Conservation (phyloP, 2,329 filamentous ascomycete species). For the Apiospora pterosperma region DNA sequence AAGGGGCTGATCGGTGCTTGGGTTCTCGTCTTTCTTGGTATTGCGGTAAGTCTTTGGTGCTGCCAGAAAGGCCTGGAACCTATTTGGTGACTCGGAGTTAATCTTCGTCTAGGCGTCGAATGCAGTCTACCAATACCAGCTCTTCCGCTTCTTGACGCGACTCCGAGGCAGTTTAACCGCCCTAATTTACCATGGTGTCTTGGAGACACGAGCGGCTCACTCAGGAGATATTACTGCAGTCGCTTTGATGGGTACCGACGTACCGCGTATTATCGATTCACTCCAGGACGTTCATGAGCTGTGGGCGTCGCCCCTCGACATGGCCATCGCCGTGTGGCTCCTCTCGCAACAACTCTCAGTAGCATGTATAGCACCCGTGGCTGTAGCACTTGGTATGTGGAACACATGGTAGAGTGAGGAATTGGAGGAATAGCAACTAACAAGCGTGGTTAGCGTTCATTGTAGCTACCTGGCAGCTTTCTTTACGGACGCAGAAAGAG, state of each 20-base stretch:
- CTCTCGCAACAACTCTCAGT: constrained; percentile 9
- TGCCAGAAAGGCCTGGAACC: too few species aligned
- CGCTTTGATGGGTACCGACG: constrained; percentile 8
- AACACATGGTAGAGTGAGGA: background rate
- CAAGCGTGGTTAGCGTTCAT: constrained; percentile 8
- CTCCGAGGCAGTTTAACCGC: constrained; percentile 1
- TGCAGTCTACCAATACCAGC: background rate
- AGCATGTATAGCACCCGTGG: constrained; percentile 7
- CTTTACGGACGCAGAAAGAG: background rate
- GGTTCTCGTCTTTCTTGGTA: constrained; percentile 1
- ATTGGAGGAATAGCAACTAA: constrained; percentile 6
- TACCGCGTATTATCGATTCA: constrained; percentile 2
- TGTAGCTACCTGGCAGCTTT: background rate
- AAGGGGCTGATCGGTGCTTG: constrained; percentile 7
- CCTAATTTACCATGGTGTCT: constrained; percentile 7
- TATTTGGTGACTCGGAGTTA: background rate
- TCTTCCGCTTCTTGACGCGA: constrained; percentile 7
- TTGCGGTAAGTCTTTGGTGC: constrained; percentile 1
- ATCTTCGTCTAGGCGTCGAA: background rate
- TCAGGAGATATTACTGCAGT: constrained; percentile 5
- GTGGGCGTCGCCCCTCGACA: background rate
- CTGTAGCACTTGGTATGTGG: constrained; percentile 6
- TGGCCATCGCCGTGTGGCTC: constrained; percentile 5
- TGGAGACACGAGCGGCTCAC: background rate
- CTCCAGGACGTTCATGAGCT: background rate